Percentiles rank a stretch among this genome's conserved stretches.
Evolutionary conservation across 2,329 filamentous ascomycete genomes (phyloP).

Genomic region (Didymella sp.): DNA sequence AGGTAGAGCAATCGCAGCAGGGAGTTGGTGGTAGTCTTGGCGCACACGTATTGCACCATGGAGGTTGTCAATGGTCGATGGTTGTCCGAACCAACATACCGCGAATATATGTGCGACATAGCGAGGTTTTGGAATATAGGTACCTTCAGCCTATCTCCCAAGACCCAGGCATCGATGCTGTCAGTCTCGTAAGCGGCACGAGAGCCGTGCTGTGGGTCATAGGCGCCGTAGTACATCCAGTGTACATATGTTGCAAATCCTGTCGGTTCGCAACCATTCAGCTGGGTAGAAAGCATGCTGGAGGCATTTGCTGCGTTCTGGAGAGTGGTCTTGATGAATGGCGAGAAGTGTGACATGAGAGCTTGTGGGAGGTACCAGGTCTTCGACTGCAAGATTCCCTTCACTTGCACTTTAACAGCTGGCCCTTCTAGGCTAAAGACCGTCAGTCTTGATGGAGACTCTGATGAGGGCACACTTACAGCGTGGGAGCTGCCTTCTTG

Average conservation of each 20-base stretch:
- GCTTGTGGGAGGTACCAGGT: neutral
- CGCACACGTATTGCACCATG: neutral
- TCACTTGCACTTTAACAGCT: neutral
- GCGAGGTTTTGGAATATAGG: neutral
- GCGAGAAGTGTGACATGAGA: neutral
- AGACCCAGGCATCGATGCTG: neutral
- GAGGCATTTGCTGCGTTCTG: neutral
- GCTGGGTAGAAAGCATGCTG: neutral
- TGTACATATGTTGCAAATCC: neutral
- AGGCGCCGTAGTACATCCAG: neutral
- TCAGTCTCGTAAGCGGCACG: neutral
- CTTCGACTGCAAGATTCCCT: neutral
- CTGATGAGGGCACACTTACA: neutral
- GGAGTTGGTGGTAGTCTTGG: neutral
- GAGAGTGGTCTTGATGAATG: neutral
- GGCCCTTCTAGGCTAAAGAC: neutral
- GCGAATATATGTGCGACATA: neutral
- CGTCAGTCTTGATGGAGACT: neutral
- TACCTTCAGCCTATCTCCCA: neutral
- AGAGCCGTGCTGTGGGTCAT: neutral
- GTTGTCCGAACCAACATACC: no score
- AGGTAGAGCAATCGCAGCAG: neutral
- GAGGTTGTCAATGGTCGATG: neutral
- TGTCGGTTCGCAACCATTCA: neutral
- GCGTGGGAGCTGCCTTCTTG: neutral